Evolutionary conservation across 148 eudicot species (phyloP).

Genomic region (Chenopodium formosanum): DNA sequence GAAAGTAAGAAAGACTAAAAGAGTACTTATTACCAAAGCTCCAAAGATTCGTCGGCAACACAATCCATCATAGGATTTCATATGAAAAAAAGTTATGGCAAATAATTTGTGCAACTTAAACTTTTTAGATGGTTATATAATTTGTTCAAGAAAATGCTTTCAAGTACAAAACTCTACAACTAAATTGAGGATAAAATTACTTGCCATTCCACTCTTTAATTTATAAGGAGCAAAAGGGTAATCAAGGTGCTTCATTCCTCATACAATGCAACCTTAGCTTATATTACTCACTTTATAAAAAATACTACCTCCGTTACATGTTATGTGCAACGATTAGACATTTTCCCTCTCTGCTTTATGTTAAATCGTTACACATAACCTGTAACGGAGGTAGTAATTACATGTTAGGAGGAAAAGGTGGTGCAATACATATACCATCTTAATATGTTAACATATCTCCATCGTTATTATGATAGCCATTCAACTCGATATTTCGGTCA

Average conservation of each 20-base stretch:
- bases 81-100: background rate
- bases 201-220: background rate
- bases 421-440: background rate
- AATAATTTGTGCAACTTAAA: background rate
- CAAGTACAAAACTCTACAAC: too few species aligned
- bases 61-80: background rate
- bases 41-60: constrained; percentile 12
- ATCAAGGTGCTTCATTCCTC: too few species aligned
- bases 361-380: too few species aligned
- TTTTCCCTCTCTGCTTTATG: too few species aligned
- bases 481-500: constrained; percentile 30
- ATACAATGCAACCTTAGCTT: background rate
- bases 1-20: background rate
- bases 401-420: background rate
- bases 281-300: background rate
- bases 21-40: background rate
- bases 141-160: background rate
- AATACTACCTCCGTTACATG: too few species aligned
- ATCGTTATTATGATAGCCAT: constrained; percentile 16
- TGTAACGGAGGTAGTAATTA: background rate
- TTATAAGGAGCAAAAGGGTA: background rate
- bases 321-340: too few species aligned
- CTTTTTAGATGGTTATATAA: background rate
- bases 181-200: too few species aligned
- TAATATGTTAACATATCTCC: constrained; percentile 5